Evolutionary conservation across 2,329 filamentous ascomycete genomes (phyloP).

Genomic region (Periconia sp.): DNA sequence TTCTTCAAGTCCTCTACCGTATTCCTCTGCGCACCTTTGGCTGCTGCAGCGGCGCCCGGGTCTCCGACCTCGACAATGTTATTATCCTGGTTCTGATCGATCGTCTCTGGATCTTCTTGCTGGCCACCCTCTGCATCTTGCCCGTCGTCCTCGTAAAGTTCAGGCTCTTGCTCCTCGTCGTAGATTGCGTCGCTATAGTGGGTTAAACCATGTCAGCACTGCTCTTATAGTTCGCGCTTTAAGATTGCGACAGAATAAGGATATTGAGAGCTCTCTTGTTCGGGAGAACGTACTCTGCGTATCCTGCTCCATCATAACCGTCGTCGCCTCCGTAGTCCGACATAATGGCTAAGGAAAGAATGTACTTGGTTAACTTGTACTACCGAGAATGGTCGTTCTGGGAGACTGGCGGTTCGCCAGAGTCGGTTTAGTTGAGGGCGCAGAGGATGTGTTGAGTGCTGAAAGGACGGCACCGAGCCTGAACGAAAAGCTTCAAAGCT

Average conservation of each 20-base stretch:
- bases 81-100: constrained; percentile 38
- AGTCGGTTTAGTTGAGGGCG: neutral
- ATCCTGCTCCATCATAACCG: constrained; percentile 38
- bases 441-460: constrained; percentile 1
- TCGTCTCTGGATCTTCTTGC: constrained; percentile 40
- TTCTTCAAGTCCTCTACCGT: constrained; percentile 65
- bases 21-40: constrained; percentile 54
- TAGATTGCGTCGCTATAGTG: constrained; percentile 54
- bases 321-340: constrained; percentile 55
- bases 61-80: constrained; percentile 59
- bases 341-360: constrained; percentile 38
- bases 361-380: neutral
- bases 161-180: constrained; percentile 65
- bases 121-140: constrained; percentile 57
- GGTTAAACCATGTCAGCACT: constrained; percentile 16
- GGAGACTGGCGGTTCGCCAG: neutral
- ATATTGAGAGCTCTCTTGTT: too few species aligned
- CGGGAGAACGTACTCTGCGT: constrained; percentile 36
- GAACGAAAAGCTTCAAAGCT: constrained; percentile 17
- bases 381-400: neutral
- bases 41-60: constrained; percentile 54
- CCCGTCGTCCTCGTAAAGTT: constrained; percentile 71
- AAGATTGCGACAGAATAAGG: neutral
- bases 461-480: constrained; percentile 16
- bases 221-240: neutral